Base-by-base conservation (phyloP, 1,139 yeast genomes). In the Diutina neorugosa region DNA sequence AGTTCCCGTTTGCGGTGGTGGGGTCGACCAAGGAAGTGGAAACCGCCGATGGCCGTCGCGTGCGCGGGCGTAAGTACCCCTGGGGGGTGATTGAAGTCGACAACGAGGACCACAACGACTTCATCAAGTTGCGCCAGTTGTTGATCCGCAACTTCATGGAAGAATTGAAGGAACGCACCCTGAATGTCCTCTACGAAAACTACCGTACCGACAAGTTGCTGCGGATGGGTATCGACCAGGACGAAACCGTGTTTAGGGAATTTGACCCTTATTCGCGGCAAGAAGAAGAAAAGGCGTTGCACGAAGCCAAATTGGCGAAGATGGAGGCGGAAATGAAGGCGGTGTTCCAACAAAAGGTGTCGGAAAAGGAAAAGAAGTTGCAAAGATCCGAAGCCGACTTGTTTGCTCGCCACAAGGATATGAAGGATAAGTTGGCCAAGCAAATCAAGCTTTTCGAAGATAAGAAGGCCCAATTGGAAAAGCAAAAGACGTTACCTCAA, bases 1-100 rank as follows among this genome's bases (percentile, higher is more conserved):
- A 78, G 64, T 78, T 88, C 56, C 99, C 99, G 49, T 93, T 90
- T 72, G 98, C 98, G 19, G 85, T 93, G 59, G 88, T 94, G 53
- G 98, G 98, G 34, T 89, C 97, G 21, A 87, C 93, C 34, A 74
- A 76, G 57, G 84, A 81, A 59, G 89, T 91, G 43, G 78, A 78
- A 62, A 82, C 87, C 52, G 63, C 77, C 37, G 90, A 86, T 62
- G 98, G 98, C 52, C 78, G 86, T 65, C 65, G 73, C 46, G 96
- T 90, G 51, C 84, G 98, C 66, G 98, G 97, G 59, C 87, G 99
- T 71, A 73, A 79, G 60, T 94, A 94, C 69, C 98, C 98, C 57
- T 94, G 99, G 99, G 99, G 99, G 59, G 77, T 86, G 23, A 86
- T 93, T 64, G 98, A 93, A 70, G 95, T 94, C 59, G 98, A 91